Percentiles rank a stretch among this genome's conserved stretches.
phyloP scores from a whole-genome alignment of 2,329 filamentous ascomycete genomes.

The Phialophora chinensis region DNA sequence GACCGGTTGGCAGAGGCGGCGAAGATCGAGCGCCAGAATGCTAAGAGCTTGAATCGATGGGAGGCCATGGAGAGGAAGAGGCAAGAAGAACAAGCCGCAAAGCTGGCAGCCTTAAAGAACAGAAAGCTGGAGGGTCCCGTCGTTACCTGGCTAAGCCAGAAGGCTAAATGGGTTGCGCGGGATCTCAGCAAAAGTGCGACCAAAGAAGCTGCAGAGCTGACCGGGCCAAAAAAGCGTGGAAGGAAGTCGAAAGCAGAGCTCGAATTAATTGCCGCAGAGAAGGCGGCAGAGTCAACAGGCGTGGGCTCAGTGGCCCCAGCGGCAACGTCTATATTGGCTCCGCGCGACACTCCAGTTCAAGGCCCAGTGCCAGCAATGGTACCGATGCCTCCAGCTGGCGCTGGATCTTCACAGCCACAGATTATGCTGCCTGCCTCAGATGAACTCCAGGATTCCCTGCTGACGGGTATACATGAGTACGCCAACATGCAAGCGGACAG shows the following conservation, averaged over 20 bases:
- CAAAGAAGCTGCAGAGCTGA: constrained; percentile 25
- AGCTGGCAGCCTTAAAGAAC: constrained; percentile 85
- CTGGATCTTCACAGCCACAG: neutral
- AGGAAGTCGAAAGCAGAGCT: constrained; percentile 38
- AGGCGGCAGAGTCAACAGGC: constrained; percentile 12
- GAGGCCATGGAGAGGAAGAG: constrained; percentile 89
- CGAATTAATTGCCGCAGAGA: constrained; percentile 33
- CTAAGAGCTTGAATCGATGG: constrained; percentile 90
- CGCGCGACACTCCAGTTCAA: neutral
- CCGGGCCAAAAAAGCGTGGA: constrained; percentile 38
- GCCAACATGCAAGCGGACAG: constrained; percentile 39
- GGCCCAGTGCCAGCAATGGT: neutral
- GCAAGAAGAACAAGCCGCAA: constrained; percentile 80
- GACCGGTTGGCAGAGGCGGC: constrained; percentile 84
- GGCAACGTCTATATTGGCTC: constrained; percentile 1
- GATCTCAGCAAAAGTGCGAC: constrained; percentile 49
- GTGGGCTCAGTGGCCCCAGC: neutral
- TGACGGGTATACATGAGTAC: constrained; percentile 54
- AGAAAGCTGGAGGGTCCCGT: constrained; percentile 86
- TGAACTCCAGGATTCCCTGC: constrained; percentile 40
- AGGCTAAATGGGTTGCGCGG: constrained; percentile 78
- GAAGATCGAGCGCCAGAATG: constrained; percentile 81
- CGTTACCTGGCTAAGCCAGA: constrained; percentile 91
- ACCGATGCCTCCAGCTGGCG: neutral
- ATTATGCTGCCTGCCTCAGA: constrained; percentile 5